Evolutionary conservation across 345 rosid genomes (phyloP).

Genomic region (Eucalyptus marginata): DNA sequence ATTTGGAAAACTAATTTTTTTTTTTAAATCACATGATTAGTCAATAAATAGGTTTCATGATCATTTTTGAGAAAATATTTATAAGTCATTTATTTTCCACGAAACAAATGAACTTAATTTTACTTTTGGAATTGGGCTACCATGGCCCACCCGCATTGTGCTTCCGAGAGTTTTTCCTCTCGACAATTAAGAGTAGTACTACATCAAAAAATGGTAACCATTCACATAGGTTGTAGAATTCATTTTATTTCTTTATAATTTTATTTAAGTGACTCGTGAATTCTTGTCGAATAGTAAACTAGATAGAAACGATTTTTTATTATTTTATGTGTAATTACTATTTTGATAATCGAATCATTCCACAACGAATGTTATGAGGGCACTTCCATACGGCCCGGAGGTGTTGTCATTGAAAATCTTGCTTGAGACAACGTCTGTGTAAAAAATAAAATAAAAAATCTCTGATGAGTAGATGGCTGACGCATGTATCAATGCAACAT

Average conservation of each 20-base stretch:
- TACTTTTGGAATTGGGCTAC: not conserved
- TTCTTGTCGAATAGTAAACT: too few species aligned
- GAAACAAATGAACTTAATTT: fast-evolving
- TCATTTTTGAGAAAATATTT: not conserved
- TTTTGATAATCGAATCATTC: not conserved
- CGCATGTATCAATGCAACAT: not conserved
- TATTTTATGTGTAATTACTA: too few species aligned
- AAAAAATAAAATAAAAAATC: too few species aligned
- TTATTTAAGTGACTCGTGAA: not conserved
- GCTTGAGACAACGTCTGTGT: not conserved
- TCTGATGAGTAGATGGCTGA: not conserved
- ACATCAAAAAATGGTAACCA: too few species aligned
- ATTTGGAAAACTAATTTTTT: fast-evolving
- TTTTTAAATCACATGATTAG: too few species aligned
- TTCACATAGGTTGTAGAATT: not conserved
- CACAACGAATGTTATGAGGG: not conserved
- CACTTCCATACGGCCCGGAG: not conserved
- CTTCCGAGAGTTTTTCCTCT: not conserved
- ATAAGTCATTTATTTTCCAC: fast-evolving
- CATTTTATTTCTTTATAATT: too few species aligned
- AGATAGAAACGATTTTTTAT: too few species aligned
- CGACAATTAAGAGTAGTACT: not conserved
- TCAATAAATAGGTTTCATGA: too few species aligned
- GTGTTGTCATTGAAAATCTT: not conserved
- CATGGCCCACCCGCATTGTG: fast-evolving